Base-by-base conservation (phyloP, 805 yeast genomes). In the Henningerozyma blattae region DNA sequence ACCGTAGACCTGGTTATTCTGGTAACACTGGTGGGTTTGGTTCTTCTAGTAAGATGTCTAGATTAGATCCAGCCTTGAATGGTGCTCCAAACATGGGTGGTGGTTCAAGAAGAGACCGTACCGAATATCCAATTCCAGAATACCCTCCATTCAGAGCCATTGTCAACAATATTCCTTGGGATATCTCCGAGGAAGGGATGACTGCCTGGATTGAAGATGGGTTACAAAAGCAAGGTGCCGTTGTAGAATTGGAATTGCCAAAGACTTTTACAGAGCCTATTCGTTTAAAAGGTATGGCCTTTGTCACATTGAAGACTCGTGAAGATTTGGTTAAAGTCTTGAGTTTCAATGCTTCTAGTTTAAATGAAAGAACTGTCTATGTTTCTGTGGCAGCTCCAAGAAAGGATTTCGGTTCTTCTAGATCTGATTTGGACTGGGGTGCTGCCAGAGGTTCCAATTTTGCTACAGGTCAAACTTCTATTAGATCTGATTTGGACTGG, bases 131-230 rank as follows among this genome's bases (percentile, higher is more conserved):
- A 28, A 68, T 91, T 40, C 99, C 99, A 30, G 89, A 85, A 48
- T 69, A 63, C 34, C 86, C 96, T 15, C 99, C 99, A 35, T 91
- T 61, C 68, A 79, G 82, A 50, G 96, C 95, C n/a, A 75, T 84
- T 56, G 68, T 89, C 45, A 73, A 74, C 54, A 86, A 87, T 62
- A 72, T 91, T 52, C 84, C 95, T 39, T 80, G 82, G 77, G 87
- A 81, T 38, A 70, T 73, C 30, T 58, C 65, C 31, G 96, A 89
- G 58, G 74, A 66, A 25, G 71, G 66, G 34, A 65, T 81, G 38
- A 62, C 57, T 34, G 70, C 68, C 18, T 80, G 78, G 65, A 69
- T 81, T 37, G 77, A 71, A 46, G 72, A 69, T 39, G 63, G 62
- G 35, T 48, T 72, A 37, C 52, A 57, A 38, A 65, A 74, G 43